phyloP scores from a whole-genome alignment of 371 early-diverging fungal species.

The Rhizopus delemar region DNA sequence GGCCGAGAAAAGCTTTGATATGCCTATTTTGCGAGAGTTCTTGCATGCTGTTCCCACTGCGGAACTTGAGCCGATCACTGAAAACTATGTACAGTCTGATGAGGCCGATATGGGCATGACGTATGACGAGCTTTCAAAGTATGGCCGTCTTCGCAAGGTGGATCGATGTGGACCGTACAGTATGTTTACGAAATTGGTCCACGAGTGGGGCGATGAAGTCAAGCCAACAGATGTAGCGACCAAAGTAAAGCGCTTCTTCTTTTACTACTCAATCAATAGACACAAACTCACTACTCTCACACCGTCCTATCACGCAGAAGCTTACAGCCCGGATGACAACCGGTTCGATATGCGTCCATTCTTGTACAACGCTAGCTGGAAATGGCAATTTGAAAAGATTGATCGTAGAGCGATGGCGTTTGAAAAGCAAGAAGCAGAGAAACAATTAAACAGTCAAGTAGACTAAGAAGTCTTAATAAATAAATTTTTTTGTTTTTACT shows the following conservation, averaged over 20 bases:
- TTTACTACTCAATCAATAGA: slow-evolving; percentile 94
- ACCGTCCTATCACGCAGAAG: slow-evolving; percentile 94
- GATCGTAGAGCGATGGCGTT: slow-evolving; percentile 66
- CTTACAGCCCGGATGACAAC: slow-evolving; percentile 96
- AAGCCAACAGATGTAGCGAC: slow-evolving; percentile 75
- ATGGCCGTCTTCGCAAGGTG: slow-evolving; percentile 90
- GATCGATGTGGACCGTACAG: slow-evolving; percentile 86
- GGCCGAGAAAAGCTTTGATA: slow-evolving; percentile 62
- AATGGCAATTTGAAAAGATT: slow-evolving; percentile 88
- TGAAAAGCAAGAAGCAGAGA: slow-evolving; percentile 18
- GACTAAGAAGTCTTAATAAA: slow-evolving; percentile 11
- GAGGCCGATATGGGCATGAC: slow-evolving; percentile 98
- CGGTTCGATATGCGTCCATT: slow-evolving; percentile 95
- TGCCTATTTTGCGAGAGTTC: slow-evolving; percentile 79
- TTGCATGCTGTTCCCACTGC: slow-evolving; percentile 91
- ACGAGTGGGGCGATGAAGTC: slow-evolving; percentile 72
- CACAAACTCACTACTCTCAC: slow-evolving; percentile 98
- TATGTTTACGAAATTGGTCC: slow-evolving; percentile 87
- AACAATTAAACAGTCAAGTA: slow-evolving; percentile 21
- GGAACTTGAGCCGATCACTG: slow-evolving; percentile 90
- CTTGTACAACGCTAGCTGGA: slow-evolving; percentile 88
- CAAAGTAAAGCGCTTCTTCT: slow-evolving; percentile 95
- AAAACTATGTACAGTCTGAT: slow-evolving; percentile 79
- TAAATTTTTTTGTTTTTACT: background rate
- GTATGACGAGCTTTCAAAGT: slow-evolving; percentile 89